Evolutionary conservation across 192 early-diverging fungal species (phyloP).

Genomic region (Podila epicladia): DNA sequence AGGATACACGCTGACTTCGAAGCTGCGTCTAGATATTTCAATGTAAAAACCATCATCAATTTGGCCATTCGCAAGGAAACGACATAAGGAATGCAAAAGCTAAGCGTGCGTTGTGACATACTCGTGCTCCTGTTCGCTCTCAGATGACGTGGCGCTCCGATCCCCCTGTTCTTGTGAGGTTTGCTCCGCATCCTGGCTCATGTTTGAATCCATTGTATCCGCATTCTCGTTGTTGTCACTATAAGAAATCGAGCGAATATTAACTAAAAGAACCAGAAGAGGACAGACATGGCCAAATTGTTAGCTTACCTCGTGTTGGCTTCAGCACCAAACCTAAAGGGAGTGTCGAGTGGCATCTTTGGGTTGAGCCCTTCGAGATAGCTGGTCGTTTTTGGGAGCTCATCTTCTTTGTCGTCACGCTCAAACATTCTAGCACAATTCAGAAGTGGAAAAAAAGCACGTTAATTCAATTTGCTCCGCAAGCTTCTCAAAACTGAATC

Average conservation of each 20-base stretch:
- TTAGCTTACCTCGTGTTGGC: constrained; percentile 1
- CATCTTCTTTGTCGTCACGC: constrained; percentile 42
- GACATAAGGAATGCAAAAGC: not conserved
- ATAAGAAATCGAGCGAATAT: too few relatives aligned
- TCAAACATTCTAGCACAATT: constrained; percentile 41
- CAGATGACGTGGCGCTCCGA: constrained; percentile 6
- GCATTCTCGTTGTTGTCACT: constrained; percentile 1
- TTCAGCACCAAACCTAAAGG: constrained; percentile 20
- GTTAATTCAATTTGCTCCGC: not conserved
- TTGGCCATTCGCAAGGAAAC: too few relatives aligned
- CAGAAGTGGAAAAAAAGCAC: not conserved
- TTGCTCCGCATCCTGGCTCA: not conserved
- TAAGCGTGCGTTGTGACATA: not conserved
- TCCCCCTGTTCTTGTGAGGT: constrained; percentile 1
- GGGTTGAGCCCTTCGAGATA: constrained; percentile 25
- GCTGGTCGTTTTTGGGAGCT: constrained; percentile 43
- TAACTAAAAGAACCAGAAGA: too few relatives aligned
- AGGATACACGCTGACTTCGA: constrained; percentile 33
- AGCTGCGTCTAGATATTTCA: constrained; percentile 23
- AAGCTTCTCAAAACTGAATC: too few relatives aligned
- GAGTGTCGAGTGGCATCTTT: not conserved
- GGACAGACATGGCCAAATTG: too few relatives aligned
- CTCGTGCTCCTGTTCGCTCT: constrained; percentile 40
- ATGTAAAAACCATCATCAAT: not conserved
- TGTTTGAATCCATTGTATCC: constrained; percentile 5